Conservation (phyloP, 345 rosid species). For the Camelina laxa region DNA sequence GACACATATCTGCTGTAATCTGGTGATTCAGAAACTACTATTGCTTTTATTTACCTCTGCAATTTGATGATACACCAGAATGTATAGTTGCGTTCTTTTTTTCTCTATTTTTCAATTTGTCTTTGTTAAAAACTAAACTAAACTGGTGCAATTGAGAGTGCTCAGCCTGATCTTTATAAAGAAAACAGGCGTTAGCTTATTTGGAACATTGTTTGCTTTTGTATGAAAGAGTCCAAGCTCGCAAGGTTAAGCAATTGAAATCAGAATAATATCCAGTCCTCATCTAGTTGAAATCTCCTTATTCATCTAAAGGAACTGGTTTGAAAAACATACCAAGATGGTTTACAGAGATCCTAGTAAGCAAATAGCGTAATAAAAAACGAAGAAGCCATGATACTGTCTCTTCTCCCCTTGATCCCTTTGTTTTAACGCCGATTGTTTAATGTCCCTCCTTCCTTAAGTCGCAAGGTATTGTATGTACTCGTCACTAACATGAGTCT, state of each 20-base stretch:
- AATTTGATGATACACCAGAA: constrained; percentile 40
- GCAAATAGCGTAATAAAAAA: constrained; percentile 2
- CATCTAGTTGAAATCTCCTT: constrained; percentile 17
- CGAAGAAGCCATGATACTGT: constrained; percentile 5
- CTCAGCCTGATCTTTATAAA: constrained; percentile 36
- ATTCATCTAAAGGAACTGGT: constrained; percentile 28
- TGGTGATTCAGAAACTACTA: constrained; percentile 41
- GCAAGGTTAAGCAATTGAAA: constrained; percentile 23
- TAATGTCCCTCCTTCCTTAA: constrained; percentile 50
- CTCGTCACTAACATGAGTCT: constrained; percentile 63
- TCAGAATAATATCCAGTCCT: not conserved
- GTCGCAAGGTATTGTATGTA: constrained; percentile 49
- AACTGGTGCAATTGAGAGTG: constrained; percentile 39
- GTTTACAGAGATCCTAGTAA: constrained; percentile 30
- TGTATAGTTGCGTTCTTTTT: constrained; percentile 37
- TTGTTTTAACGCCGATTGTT: constrained; percentile 25
- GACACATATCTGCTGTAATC: constrained; percentile 32
- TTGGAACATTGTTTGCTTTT: constrained; percentile 11
- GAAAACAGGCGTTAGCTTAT: constrained; percentile 37
- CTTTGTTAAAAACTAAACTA: constrained; percentile 6
- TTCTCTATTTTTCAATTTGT: not conserved
- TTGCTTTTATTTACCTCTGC: constrained; percentile 39
- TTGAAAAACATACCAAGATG: constrained; percentile 13
- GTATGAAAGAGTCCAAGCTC: constrained; percentile 1
- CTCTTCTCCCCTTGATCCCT: not conserved